Percentiles rank a stretch among this genome's conserved stretches.
These are phyloP conservation scores for Rhizoclosmatium globosum DNA, from an alignment of 192 early-diverging fungal species.

Conservation along the genomic window DNA sequence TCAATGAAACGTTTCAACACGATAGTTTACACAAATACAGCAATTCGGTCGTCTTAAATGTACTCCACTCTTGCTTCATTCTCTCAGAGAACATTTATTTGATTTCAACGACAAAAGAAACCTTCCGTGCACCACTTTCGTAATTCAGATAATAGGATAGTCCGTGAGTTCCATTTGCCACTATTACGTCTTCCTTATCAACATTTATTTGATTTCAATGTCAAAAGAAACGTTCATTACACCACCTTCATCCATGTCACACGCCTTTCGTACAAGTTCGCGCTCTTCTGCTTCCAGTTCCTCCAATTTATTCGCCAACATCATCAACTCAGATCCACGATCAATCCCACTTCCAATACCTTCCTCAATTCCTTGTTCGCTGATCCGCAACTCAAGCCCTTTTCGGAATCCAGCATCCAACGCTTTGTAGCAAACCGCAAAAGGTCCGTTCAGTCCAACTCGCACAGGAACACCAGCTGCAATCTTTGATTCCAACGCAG, in stretches of 20 bases:
- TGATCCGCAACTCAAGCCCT: constrained; percentile 9
- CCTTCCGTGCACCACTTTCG: too few species aligned
- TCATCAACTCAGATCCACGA: constrained; percentile 15
- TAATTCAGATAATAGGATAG: too few species aligned
- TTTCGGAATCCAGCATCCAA: constrained; percentile 4
- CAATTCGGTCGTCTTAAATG: too few species aligned
- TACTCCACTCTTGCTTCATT: too few species aligned
- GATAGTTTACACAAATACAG: too few species aligned
- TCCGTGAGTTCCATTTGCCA: too few species aligned
- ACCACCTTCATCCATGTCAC: background rate
- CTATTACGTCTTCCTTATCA: too few species aligned
- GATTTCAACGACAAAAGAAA: too few species aligned
- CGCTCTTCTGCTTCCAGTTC: constrained; percentile 3
- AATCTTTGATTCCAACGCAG: too few species aligned
- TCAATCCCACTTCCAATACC: constrained; percentile 29
- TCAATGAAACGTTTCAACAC: too few species aligned
- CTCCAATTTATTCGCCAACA: background rate
- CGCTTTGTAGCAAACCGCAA: constrained; percentile 10
- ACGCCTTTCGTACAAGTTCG: background rate
- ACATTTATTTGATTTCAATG: too few species aligned
- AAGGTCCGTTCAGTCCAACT: background rate
- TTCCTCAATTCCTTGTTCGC: background rate
- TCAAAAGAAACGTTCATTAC: background rate
- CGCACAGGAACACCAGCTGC: background rate
- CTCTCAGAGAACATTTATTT: too few species aligned